Percentiles rank a stretch among this genome's conserved stretches.
Evolutionary conservation across 179 eudicot species (phyloP).

Genomic region (Beta macrorhiza): DNA sequence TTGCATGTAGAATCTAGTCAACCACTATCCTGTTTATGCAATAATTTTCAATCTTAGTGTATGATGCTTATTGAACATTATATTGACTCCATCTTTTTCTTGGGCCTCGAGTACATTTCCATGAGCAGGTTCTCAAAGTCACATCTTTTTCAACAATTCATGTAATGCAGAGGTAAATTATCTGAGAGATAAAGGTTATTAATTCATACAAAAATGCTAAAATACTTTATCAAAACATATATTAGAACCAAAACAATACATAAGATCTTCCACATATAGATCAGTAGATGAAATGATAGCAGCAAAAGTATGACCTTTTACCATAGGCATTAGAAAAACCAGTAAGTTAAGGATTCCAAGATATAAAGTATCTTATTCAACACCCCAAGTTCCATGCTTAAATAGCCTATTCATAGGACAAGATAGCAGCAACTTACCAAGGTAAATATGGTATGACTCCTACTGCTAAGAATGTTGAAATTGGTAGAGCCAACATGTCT

Average conservation of each 20-base stretch:
- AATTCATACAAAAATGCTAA: neutral
- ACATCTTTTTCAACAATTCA: neutral
- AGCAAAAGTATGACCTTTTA: neutral
- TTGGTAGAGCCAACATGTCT: conserved; percentile 99
- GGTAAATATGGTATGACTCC: conserved; percentile 98
- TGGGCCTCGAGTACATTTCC: neutral
- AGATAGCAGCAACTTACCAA: conserved; percentile 53
- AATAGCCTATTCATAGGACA: neutral
- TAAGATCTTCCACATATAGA: neutral
- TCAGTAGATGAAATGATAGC: neutral
- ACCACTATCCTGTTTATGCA: neutral
- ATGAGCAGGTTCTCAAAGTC: neutral
- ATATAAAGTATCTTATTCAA: neutral
- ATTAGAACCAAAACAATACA: neutral
- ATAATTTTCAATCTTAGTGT: neutral
- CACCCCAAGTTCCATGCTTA: neutral
- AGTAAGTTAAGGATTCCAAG: conserved; percentile 4
- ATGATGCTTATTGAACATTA: neutral
- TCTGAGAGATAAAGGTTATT: conserved; percentile 8
- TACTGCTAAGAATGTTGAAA: conserved; percentile 97
- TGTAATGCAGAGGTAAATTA: neutral
- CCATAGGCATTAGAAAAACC: neutral
- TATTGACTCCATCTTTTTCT: neutral
- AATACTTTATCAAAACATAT: neutral
- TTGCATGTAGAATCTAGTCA: neutral